Percentiles rank a stretch among this genome's conserved stretches.
phyloP scores from a whole-genome alignment of 768 basidiomycete genomes.

The Nevesoporus exiguus region DNA sequence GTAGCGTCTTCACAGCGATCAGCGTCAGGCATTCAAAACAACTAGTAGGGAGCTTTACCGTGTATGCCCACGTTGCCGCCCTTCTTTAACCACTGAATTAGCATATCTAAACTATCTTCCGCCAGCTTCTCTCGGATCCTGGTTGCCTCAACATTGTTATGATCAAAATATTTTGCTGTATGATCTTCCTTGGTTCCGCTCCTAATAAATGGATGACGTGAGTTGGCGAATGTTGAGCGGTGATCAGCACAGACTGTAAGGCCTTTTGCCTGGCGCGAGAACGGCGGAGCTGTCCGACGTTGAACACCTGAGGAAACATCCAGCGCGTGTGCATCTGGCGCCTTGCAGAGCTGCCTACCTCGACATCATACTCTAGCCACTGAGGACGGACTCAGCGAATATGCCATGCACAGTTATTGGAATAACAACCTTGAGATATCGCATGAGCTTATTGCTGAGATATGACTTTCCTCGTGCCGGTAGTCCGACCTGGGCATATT shows the following conservation, averaged over 20 bases:
- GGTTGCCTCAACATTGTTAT: conserved; percentile 75
- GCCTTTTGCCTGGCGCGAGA: conserved; percentile 79
- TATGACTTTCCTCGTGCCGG: conserved; percentile 99
- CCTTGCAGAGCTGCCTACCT: conserved; percentile 42
- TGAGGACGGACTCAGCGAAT: conserved; percentile 32
- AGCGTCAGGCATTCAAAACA: not conserved
- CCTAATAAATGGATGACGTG: conserved; percentile 34
- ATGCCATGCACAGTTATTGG: not conserved
- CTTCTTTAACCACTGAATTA: conserved; percentile 91
- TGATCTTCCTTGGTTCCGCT: conserved; percentile 90
- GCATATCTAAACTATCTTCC: conserved; percentile 88
- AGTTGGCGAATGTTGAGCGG: not conserved
- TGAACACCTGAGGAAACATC: conserved; percentile 65
- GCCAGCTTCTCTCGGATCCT: conserved; percentile 78
- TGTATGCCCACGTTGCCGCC: conserved; percentile 98
- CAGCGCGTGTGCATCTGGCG: not conserved
- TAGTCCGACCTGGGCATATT: conserved; percentile 69
- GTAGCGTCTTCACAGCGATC: conserved; percentile 74
- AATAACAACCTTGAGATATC: conserved; percentile 79
- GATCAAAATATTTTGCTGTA: conserved; percentile 85
- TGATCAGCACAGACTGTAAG: conserved; percentile 50
- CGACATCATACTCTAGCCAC: conserved; percentile 99
- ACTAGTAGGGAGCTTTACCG: conserved; percentile 45
- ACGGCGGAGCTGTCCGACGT: conserved; percentile 91
- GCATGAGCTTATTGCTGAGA: conserved; percentile 94